phyloP scores from a whole-genome alignment of 495 filamentous ascomycete species.

The Penicillium cosmopolitanum region DNA sequence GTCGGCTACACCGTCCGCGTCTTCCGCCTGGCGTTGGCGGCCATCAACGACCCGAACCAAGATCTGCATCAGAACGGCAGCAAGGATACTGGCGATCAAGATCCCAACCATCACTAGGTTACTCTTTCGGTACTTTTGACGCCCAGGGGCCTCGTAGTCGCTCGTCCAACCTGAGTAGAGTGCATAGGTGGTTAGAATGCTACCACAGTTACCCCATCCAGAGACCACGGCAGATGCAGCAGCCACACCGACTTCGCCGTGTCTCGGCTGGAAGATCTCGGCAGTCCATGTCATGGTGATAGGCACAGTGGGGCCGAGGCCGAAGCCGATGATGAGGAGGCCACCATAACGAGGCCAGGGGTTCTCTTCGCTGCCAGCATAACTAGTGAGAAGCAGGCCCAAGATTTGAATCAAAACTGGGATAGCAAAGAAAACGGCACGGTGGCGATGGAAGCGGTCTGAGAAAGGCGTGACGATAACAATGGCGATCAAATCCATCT shows the following conservation, averaged over 20 bases:
- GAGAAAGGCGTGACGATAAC: constrained; percentile 82
- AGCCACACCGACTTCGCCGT: constrained; percentile 92
- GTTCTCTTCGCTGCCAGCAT: constrained; percentile 63
- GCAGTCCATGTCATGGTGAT: constrained; percentile 93
- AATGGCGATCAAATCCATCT: constrained; percentile 89
- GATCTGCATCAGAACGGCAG: constrained; percentile 67
- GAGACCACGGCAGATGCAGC: constrained; percentile 84
- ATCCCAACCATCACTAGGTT: constrained; percentile 90
- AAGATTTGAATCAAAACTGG: constrained; percentile 79
- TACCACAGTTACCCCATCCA: constrained; percentile 82
- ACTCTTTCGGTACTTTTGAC: constrained; percentile 76
- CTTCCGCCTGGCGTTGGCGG: constrained; percentile 48
- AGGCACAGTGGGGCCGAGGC: constrained; percentile 87
- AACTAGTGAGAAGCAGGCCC: constrained; percentile 79
- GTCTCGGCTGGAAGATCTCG: constrained; percentile 86
- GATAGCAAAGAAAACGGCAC: constrained; percentile 80
- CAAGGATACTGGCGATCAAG: constrained; percentile 73
- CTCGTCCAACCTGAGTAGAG: constrained; percentile 83
- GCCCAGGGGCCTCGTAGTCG: constrained; percentile 65
- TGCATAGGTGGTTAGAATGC: constrained; percentile 86
- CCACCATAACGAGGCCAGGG: constrained; percentile 88
- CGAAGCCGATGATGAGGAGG: constrained; percentile 88
- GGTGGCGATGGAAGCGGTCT: constrained; percentile 82
- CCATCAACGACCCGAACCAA: constrained; percentile 66
- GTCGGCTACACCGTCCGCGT: constrained; percentile 60